Conservation (phyloP, 2,329 filamentous ascomycete genomes). For the Pezicula carpinea region DNA sequence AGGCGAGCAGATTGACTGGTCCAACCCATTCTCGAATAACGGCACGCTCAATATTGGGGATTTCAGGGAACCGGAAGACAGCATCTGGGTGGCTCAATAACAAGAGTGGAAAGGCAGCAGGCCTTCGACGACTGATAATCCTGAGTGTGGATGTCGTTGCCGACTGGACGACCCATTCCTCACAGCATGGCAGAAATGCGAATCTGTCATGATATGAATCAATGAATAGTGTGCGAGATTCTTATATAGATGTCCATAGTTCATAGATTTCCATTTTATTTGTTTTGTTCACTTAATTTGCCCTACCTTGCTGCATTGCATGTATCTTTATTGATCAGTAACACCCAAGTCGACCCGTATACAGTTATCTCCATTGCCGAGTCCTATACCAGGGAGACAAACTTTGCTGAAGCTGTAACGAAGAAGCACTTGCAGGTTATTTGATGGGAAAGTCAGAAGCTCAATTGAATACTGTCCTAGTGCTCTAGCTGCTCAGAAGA, state of each 20-base stretch:
- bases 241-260: conserved; percentile 7
- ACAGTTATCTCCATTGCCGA: no score
- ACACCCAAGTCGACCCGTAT: no score
- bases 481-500: no score
- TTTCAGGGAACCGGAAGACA: conserved; percentile 17
- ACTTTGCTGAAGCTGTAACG: no score
- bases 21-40: conserved; percentile 30
- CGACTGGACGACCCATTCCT: conserved; percentile 19
- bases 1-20: conserved; percentile 44
- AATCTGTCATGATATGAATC: conserved; percentile 1
- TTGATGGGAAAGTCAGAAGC: no score
- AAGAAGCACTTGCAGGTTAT: no score
- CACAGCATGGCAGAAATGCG: conserved; percentile 11
- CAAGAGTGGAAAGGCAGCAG: conserved; percentile 28
- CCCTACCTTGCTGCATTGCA: no score
- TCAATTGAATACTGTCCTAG: no score
- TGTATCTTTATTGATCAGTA: no score
- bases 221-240: conserved; percentile 6
- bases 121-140: conserved; percentile 24
- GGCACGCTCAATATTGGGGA: conserved; percentile 14
- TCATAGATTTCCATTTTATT: conserved; percentile 19
- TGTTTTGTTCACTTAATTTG: no score
- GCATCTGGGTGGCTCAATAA: conserved; percentile 29
- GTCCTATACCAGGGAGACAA: no score
- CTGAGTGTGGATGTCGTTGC: conserved; percentile 20